Percentiles rank a stretch among this genome's conserved stretches.
These are phyloP conservation scores for Annulohypoxylon maeteangense DNA, from an alignment of 495 filamentous ascomycete genomes.

Conservation along the genomic window DNA sequence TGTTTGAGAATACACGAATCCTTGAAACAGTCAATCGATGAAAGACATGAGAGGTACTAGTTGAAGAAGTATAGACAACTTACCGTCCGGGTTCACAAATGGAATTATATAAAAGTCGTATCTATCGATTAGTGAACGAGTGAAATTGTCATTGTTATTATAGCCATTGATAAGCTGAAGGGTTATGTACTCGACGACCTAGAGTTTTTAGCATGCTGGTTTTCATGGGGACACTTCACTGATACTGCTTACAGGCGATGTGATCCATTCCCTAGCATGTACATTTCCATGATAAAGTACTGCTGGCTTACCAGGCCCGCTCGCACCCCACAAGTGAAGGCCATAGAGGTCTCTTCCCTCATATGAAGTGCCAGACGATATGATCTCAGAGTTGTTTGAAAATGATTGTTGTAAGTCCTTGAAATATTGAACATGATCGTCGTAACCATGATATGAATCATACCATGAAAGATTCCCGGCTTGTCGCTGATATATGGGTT, in stretches of 20 bases:
- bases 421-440: slow-evolving; percentile 58
- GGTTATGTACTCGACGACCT: slow-evolving; percentile 58
- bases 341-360: slow-evolving; percentile 58
- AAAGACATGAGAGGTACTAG: neutral
- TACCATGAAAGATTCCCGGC: slow-evolving; percentile 53
- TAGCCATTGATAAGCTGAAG: slow-evolving; percentile 57
- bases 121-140: slow-evolving; percentile 51
- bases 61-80: neutral
- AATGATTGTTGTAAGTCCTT: slow-evolving; percentile 52
- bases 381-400: slow-evolving; percentile 57
- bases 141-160: slow-evolving; percentile 47
- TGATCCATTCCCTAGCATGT: slow-evolving; percentile 66
- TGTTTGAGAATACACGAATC: slow-evolving; percentile 62
- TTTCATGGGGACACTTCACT: neutral
- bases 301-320: slow-evolving; percentile 57
- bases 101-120: slow-evolving; percentile 66
- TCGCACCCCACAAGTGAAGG: slow-evolving; percentile 60
- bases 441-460: slow-evolving; percentile 58
- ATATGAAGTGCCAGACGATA: slow-evolving; percentile 56
- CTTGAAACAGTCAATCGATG: slow-evolving; percentile 24
- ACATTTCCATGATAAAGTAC: slow-evolving; percentile 63
- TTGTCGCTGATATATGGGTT: slow-evolving; percentile 12
- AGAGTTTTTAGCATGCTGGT: neutral
- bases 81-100: slow-evolving; percentile 63
- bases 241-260: slow-evolving; percentile 48